Percentiles rank a stretch among this genome's conserved stretches.
phyloP scores from a whole-genome alignment of 768 basidiomycete species.

The Boletus speciosus region DNA sequence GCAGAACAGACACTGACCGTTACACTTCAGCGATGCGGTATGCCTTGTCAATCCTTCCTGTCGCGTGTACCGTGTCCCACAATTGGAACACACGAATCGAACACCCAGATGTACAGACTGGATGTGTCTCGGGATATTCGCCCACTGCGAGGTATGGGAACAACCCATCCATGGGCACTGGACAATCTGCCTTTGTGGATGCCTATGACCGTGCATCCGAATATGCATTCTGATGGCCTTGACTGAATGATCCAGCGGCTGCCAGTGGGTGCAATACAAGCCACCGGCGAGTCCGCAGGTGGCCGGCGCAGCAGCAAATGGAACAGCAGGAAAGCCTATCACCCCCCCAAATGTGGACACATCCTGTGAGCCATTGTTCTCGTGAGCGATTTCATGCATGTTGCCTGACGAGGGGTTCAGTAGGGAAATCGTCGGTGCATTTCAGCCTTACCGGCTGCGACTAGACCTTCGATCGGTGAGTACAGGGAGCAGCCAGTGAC shows the following conservation, averaged over 20 bases:
- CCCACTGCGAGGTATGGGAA: background rate
- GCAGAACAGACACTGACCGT: background rate
- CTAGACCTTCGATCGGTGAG: background rate
- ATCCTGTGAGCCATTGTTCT: background rate
- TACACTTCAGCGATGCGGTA: background rate
- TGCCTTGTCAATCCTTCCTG: constrained; percentile 4
- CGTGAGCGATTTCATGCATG: background rate
- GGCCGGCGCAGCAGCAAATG: background rate
- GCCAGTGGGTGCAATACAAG: background rate
- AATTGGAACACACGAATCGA: background rate
- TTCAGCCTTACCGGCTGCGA: background rate
- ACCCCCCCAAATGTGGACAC: background rate
- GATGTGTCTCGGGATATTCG: constrained; percentile 7
- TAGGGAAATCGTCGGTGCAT: background rate
- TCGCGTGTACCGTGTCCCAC: constrained; percentile 5
- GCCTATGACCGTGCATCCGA: constrained; percentile 5
- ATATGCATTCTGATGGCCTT: constrained; percentile 8
- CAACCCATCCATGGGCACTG: constrained; percentile 12
- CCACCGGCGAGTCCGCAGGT: background rate
- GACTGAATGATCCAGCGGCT: background rate
- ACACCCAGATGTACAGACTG: constrained; percentile 3
- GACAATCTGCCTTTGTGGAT: background rate
- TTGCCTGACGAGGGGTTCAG: constrained; percentile 2
- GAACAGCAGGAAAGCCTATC: background rate
- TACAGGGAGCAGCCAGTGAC: too few species aligned